phyloP scores from a whole-genome alignment of 2,329 filamentous ascomycete species.

The Botryotinia globosa region DNA sequence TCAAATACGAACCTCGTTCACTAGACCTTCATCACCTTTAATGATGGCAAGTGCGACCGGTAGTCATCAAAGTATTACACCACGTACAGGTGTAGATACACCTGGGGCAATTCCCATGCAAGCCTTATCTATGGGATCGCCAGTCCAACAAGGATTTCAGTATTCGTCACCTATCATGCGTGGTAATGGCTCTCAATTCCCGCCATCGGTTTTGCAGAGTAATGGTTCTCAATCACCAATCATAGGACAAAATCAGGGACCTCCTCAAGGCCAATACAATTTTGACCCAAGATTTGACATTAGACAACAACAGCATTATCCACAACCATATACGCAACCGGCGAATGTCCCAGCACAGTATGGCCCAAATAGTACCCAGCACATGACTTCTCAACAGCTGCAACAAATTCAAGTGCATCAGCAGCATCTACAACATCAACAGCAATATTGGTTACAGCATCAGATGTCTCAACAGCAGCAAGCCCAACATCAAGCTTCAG shows the following conservation, averaged over 20 bases:
- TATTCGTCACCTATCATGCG: conserved; percentile 18
- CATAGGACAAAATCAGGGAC: neutral
- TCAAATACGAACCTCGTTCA: conserved; percentile 13
- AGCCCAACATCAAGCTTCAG: conserved; percentile 22
- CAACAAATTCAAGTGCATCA: conserved; percentile 22
- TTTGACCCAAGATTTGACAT: neutral
- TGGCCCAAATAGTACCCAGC: neutral
- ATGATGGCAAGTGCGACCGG: neutral
- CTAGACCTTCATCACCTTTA: neutral
- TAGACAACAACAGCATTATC: conserved; percentile 23
- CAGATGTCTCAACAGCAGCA: conserved; percentile 23
- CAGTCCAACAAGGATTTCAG: conserved; percentile 27
- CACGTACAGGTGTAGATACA: conserved; percentile 21
- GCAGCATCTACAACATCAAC: conserved; percentile 23
- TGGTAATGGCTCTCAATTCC: conserved; percentile 19
- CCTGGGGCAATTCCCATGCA: conserved; percentile 31
- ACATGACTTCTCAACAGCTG: conserved; percentile 15
- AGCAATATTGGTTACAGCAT: conserved; percentile 19
- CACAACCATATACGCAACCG: conserved; percentile 23
- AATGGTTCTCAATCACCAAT: conserved; percentile 1
- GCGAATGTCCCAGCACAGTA: neutral
- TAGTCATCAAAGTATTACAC: neutral
- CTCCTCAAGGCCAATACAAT: neutral
- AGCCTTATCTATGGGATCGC: conserved; percentile 32
- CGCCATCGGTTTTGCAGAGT: neutral